A percentile compares a stretch with the other conserved stretches of the same genome.
Evolutionary conservation across 1,284 basidiomycete genomes (phyloP).

Genomic region (Xanthoconium separans): DNA sequence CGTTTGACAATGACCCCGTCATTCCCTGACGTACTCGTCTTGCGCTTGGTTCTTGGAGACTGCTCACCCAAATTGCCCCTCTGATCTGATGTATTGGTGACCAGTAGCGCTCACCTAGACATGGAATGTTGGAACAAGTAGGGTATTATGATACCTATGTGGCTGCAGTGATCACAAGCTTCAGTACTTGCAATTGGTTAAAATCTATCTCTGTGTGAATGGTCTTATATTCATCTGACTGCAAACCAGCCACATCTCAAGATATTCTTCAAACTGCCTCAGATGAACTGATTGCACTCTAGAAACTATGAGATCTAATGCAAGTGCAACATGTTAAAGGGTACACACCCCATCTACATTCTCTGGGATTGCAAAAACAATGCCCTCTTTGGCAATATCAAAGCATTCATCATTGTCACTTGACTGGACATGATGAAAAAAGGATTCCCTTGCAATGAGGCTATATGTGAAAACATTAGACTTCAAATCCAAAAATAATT

Average conservation of each 20-base stretch:
- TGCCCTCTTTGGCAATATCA: not conserved
- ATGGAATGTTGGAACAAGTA: too few relatives aligned
- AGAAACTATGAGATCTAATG: not conserved
- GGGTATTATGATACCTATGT: too few relatives aligned
- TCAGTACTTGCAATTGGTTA: too few relatives aligned
- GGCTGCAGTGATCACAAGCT: too few relatives aligned
- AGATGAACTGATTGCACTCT: conserved; percentile 1
- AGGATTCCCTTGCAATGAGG: conserved; percentile 29
- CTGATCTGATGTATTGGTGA: too few relatives aligned
- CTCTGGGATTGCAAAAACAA: conserved; percentile 13
- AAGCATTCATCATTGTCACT: not conserved
- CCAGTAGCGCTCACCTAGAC: too few relatives aligned
- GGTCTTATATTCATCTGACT: too few relatives aligned
- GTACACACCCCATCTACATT: conserved; percentile 7
- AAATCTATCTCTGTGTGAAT: too few relatives aligned
- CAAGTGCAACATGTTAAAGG: not conserved
- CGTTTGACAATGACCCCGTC: not conserved
- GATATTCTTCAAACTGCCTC: not conserved
- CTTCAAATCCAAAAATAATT: not conserved
- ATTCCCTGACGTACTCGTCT: not conserved
- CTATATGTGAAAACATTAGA: conserved; percentile 8
- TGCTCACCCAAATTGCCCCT: too few relatives aligned
- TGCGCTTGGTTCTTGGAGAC: too few relatives aligned
- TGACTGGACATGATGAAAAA: conserved; percentile 9
- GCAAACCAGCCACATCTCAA: too few relatives aligned